Base-by-base conservation (phyloP, 2,329 filamentous ascomycete species). In the Colletotrichum australisinense region DNA sequence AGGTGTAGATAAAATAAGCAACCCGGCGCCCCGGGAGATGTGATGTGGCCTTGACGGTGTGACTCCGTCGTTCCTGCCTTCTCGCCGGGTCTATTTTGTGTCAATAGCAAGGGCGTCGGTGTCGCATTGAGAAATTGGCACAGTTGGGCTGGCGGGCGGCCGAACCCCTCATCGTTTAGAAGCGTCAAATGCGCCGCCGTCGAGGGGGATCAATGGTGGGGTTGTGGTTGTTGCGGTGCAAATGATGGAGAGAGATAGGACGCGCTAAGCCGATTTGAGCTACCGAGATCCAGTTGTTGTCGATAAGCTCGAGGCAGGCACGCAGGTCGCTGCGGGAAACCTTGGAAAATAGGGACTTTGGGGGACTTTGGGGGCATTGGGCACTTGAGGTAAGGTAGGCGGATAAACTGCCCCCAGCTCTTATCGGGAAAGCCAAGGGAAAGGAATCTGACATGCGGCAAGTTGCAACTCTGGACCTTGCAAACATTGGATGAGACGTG, bases 401-500 rank as follows among this genome's bases (percentile, higher is more conserved):
- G 32, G 32, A 9, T 32, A 32, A 42, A 16, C 38, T 19, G 12
- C 38, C 38, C 28, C 28, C n/a, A 67, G 62, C 63, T 62, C 42
- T 68, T 68, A 68, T 68, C 57, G 46, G 63, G 35, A n/a, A 42
- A 57, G 19, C 24, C 42, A 49, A 49, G 42, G 59, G 49, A 24
- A 24, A 60, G 32, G n/a, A 30, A 69, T 63, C 28, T 69, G 65
- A 69, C 69, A 63, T 72, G 69, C 69, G 66, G 62, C 67, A 73
- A 16, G 46, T 56, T 49, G 67, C 60, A 56, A 73, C 66, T 65
- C 55, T 58, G 55, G 55, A 19, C 49, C 63, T 60, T n/a, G 6
- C 52, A 22, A 19, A 65, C 46, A 65, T 73, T 59, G 35, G 60
- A 73, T 60, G 70, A 66, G 60, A 65, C 35, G 42, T 55, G 49